These are phyloP conservation scores for Neurospora intermedia DNA, from an alignment of 495 filamentous ascomycete genomes.

Conservation along the genomic window DNA sequence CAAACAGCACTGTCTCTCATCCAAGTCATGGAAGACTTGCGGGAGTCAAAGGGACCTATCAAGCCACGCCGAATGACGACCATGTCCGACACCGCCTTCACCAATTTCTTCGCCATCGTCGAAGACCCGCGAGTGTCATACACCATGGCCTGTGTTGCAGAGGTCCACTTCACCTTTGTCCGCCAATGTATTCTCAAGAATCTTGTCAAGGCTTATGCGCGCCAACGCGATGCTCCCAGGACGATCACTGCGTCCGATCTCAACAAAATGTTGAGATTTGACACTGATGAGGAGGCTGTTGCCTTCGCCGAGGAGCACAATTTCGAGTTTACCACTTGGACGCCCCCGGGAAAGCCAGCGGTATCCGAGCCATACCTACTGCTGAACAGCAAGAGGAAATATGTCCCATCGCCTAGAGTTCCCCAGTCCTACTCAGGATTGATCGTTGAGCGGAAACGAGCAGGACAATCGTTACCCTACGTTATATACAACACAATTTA, in stretches of 20 bases:
- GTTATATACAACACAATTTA: conserved; percentile 38
- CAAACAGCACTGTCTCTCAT: conserved; percentile 32
- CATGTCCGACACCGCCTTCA: conserved; percentile 51
- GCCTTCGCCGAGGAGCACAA: conserved; percentile 61
- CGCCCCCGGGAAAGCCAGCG: conserved; percentile 18
- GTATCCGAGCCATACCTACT: conserved; percentile 43
- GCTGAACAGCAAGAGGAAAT: conserved; percentile 22
- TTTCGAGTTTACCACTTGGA: conserved; percentile 42
- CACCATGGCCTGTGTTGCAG: conserved; percentile 86
- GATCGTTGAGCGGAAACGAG: conserved; percentile 41
- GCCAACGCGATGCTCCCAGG: conserved; percentile 54
- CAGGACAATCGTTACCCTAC: conserved; percentile 25
- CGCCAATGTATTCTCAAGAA: conserved; percentile 66
- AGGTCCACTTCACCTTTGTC: conserved; percentile 76
- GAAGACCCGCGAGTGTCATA: conserved; percentile 64
- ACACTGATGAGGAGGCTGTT: conserved; percentile 57
- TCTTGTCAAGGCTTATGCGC: conserved; percentile 49
- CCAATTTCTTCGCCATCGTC: conserved; percentile 66
- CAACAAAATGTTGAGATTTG: conserved; percentile 58
- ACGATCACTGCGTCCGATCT: conserved; percentile 65
- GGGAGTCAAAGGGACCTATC: conserved; percentile 22
- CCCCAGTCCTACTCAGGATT: conserved; percentile 32
- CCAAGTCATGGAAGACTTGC: conserved; percentile 22
- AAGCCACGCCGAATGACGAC: conserved; percentile 30
- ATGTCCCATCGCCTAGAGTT: conserved; percentile 27